Evolutionary conservation across 1,284 basidiomycete genomes (phyloP), one percentile per base, ranked within the genome.

Genomic region (Phellinidium pouzarii): DNA sequence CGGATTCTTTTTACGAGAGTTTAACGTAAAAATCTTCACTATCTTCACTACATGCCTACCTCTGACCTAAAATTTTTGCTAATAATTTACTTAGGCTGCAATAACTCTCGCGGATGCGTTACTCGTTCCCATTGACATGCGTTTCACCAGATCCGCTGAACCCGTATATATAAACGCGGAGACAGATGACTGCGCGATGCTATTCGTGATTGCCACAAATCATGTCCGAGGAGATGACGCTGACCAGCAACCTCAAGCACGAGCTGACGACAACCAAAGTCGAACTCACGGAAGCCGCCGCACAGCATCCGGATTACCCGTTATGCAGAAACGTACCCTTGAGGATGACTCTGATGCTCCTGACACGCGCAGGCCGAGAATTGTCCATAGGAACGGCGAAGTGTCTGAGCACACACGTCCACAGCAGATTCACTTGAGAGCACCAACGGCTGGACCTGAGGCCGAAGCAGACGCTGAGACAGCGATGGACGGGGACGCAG

Each of bases 1-100:
- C 49, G 80, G 79, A 2, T 90, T 91, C 60, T 87, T 90, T 66
- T 66, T 91, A 38, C 79, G 83, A 34, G 88, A 91, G 67, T 90
- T 91, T 66, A 87, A 82, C 60, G 87, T 89, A 59, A 57, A 75
- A 64, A 14, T 29, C 25, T 48, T 50, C 50, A 37, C 37, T 36
- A 48, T 55, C 41, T 26, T 48, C 14, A 40, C 46, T 60, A 5
- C 54, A 36, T 34, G 14, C n/a, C 49, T 12, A 48, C 42, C 49
- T 20, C 29, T 44, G 41, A 55, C 47, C 40, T 48, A 37, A 12
- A 14, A 49, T 8, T 41, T 19, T 26, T 50, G 23, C 23, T 46
- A 29, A 4, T 31, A 25, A 46, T 37, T 48, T 22, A 47, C 49
- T 9, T 58, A 91, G 87, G 87, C 87, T 6, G 84, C 84, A 0